These are phyloP conservation scores for Teunomyces atbi DNA, from an alignment of 805 yeast species.

Conservation along the genomic window DNA sequence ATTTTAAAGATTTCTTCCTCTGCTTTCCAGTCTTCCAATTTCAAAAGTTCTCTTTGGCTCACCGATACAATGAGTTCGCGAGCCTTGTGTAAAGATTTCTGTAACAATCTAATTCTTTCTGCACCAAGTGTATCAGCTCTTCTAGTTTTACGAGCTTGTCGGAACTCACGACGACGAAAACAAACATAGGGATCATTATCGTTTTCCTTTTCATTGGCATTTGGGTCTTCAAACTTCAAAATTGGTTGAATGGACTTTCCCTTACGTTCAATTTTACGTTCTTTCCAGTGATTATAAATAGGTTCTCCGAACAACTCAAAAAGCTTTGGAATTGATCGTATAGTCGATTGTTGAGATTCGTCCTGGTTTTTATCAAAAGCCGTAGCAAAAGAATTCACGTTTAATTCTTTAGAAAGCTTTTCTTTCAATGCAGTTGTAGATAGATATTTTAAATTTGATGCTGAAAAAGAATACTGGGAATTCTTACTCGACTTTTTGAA, in stretches of 20 bases:
- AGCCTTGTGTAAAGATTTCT: constrained; percentile 75
- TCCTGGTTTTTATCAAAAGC: constrained; percentile 49
- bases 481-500: constrained; percentile 24
- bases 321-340: constrained; percentile 48
- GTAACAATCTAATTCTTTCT: constrained; percentile 73
- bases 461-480: constrained; percentile 27
- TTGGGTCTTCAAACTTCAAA: constrained; percentile 80
- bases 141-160: constrained; percentile 95
- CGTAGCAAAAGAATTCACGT: constrained; percentile 56
- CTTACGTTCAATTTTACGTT: constrained; percentile 62
- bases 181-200: constrained; percentile 94
- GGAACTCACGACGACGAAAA: constrained; percentile 90
- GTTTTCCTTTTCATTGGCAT: constrained; percentile 69
- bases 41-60: constrained; percentile 69
- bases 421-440: constrained; percentile 60
- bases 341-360: constrained; percentile 13
- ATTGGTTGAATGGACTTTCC: constrained; percentile 75
- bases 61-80: constrained; percentile 65
- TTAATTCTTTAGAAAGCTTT: constrained; percentile 53
- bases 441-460: constrained; percentile 34
- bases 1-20: constrained; percentile 70
- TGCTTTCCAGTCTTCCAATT: constrained; percentile 57
- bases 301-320: constrained; percentile 59
- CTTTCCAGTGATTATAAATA: constrained; percentile 80
- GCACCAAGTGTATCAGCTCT: constrained; percentile 89